Conservation (phyloP, 2,329 filamentous ascomycete genomes). For the Calonectria pauciramosa region DNA sequence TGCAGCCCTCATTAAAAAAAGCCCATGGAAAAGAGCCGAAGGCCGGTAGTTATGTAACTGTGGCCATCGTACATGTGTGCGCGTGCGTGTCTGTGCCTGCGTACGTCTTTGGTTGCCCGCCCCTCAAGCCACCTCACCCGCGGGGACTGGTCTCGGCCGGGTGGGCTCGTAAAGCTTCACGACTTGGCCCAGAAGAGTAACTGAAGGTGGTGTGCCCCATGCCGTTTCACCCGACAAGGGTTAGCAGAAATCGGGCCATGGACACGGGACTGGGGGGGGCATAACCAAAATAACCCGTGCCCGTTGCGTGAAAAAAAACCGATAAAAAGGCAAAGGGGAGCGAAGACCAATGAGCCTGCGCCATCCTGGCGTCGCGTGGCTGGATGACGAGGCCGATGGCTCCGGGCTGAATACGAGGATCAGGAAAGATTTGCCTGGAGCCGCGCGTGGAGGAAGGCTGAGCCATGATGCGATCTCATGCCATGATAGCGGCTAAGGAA, state of each 20-base stretch:
- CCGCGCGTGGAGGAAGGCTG: slow-evolving; percentile 5
- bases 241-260: slow-evolving; percentile 5
- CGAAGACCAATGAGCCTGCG: slow-evolving; percentile 17
- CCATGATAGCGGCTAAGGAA: not conserved
- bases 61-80: not conserved
- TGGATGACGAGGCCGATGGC: slow-evolving; percentile 15
- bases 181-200: slow-evolving; percentile 9
- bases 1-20: slow-evolving; percentile 13
- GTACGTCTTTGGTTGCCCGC: not conserved
- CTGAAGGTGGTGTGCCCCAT: slow-evolving; percentile 1
- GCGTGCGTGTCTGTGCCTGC: slow-evolving; percentile 8
- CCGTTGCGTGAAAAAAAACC: slow-evolving; percentile 10
- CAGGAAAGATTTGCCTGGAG: not conserved
- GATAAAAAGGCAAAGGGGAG: not conserved
- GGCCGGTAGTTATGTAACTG: slow-evolving; percentile 22
- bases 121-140: slow-evolving; percentile 17
- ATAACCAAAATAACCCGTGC: slow-evolving; percentile 1
- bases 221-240: not conserved
- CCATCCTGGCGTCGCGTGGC: slow-evolving; percentile 2
- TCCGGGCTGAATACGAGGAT: slow-evolving; percentile 25
- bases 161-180: slow-evolving; percentile 12
- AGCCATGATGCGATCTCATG: slow-evolving; percentile 3
- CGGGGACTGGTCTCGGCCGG: slow-evolving; percentile 11
- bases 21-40: slow-evolving; percentile 18
- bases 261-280: not conserved